Evolutionary conservation across 2,329 filamentous ascomycete species (phyloP).

Genomic region (Zarea fungicola): DNA sequence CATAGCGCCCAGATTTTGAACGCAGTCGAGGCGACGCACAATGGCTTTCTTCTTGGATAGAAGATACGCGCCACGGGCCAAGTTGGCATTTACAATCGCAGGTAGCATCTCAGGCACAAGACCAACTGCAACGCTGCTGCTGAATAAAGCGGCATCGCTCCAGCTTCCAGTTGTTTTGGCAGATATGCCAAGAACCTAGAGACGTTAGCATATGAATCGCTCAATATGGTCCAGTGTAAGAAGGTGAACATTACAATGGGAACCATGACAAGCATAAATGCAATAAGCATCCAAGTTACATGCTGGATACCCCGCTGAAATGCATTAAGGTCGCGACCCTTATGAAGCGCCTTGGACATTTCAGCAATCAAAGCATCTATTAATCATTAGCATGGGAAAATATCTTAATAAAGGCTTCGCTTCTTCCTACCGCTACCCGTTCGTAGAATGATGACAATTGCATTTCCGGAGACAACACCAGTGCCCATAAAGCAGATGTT

Average conservation of each 20-base stretch:
- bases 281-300: constrained; percentile 25
- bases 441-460: constrained; percentile 21
- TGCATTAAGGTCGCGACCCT: constrained; percentile 21
- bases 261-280: constrained; percentile 26
- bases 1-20: constrained; percentile 27
- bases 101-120: constrained; percentile 27
- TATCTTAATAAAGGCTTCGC: background rate
- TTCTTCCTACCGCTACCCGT: constrained; percentile 13
- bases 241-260: constrained; percentile 19
- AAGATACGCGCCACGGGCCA: constrained; percentile 23
- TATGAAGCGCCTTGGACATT: constrained; percentile 23
- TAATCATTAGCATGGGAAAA: background rate
- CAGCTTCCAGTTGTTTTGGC: constrained; percentile 23
- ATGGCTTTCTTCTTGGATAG: constrained; percentile 31
- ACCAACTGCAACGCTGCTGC: constrained; percentile 26
- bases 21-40: constrained; percentile 28
- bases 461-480: constrained; percentile 24
- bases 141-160: constrained; percentile 23
- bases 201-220: too few species aligned
- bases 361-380: constrained; percentile 22
- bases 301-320: constrained; percentile 25
- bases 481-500: constrained; percentile 26
- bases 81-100: constrained; percentile 25
- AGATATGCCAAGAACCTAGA: constrained; percentile 21
- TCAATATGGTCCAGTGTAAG: too few species aligned